Evolutionary conservation across 805 yeast genomes (phyloP).

Genomic region (Priceomyces fermenticarens): DNA sequence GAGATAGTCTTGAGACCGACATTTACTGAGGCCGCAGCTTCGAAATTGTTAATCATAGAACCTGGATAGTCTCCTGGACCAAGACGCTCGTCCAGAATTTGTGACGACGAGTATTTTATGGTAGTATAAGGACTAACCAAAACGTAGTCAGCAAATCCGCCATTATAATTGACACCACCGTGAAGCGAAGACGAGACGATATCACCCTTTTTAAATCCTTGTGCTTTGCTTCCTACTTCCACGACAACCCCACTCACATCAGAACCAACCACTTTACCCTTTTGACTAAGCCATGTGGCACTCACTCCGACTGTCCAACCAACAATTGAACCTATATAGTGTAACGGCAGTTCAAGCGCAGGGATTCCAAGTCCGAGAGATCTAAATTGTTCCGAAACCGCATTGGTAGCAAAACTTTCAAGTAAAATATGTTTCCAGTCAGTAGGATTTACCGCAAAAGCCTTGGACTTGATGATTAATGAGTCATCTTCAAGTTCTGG

Average conservation of each 20-base stretch:
- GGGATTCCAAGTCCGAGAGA: constrained; percentile 4
- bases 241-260: constrained; percentile 21
- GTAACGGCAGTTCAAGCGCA: neutral
- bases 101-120: constrained; percentile 14
- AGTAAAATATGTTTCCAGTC: constrained; percentile 61
- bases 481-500: constrained; percentile 16
- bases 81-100: constrained; percentile 5
- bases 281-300: constrained; percentile 8
- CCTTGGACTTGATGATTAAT: constrained; percentile 48
- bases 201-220: constrained; percentile 16
- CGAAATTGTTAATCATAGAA: constrained; percentile 10
- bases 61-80: constrained; percentile 8
- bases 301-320: constrained; percentile 4
- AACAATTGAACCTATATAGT: constrained; percentile 2
- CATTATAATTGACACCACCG: constrained; percentile 15
- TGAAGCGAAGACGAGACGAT: constrained; percentile 15
- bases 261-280: constrained; percentile 11
- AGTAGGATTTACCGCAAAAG: constrained; percentile 64
- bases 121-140: constrained; percentile 14
- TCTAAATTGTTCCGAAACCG: constrained; percentile 15
- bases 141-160: constrained; percentile 23
- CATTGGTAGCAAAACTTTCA: constrained; percentile 12
- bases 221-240: constrained; percentile 18
- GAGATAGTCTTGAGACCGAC: constrained; percentile 15
- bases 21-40: constrained; percentile 17